Conservation (phyloP, 2,329 filamentous ascomycete species). For the Drechslerella dactyloides region DNA sequence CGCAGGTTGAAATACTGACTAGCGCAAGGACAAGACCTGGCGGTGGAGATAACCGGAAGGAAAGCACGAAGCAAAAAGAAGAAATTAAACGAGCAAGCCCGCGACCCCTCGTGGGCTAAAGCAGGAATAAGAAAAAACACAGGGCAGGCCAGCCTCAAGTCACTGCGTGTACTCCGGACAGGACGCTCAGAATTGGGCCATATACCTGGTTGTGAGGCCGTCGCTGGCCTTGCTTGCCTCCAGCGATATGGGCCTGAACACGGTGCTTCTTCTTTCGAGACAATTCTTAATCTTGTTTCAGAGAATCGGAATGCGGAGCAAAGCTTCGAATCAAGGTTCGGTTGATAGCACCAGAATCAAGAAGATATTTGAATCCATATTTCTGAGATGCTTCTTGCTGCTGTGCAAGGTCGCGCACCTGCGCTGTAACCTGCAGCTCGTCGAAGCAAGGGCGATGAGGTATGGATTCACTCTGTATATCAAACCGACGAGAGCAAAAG, state of each 20-base stretch:
- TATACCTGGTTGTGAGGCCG: slow-evolving; percentile 47
- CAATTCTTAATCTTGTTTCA: too few species aligned
- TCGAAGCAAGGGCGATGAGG: slow-evolving; percentile 48
- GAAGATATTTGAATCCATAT: background rate
- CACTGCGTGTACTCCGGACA: slow-evolving; percentile 38
- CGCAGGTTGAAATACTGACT: slow-evolving; percentile 46
- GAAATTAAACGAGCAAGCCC: slow-evolving; percentile 51
- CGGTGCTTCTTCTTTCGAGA: slow-evolving; percentile 15
- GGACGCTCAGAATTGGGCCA: slow-evolving; percentile 4
- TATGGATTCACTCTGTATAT: too few species aligned
- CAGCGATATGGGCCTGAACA: slow-evolving; percentile 17
- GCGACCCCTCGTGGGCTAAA: slow-evolving; percentile 21
- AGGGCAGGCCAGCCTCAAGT: slow-evolving; percentile 47
- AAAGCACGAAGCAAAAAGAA: slow-evolving; percentile 47
- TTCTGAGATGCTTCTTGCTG: slow-evolving; percentile 6
- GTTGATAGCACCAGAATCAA: background rate
- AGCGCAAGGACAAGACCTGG: slow-evolving; percentile 48
- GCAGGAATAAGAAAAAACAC: slow-evolving; percentile 26
- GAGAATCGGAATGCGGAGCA: background rate
- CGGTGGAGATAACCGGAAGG: slow-evolving; percentile 51
- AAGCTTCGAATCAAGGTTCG: background rate
- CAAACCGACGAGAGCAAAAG: slow-evolving; percentile 22
- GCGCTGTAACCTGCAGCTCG: slow-evolving; percentile 39
- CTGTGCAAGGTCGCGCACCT: slow-evolving; percentile 34
- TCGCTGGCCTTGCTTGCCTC: slow-evolving; percentile 15